A percentile compares a stretch with the other conserved stretches of the same genome.
Conservation (phyloP, 441 rosid genomes). For the Viola pubescens region DNA sequence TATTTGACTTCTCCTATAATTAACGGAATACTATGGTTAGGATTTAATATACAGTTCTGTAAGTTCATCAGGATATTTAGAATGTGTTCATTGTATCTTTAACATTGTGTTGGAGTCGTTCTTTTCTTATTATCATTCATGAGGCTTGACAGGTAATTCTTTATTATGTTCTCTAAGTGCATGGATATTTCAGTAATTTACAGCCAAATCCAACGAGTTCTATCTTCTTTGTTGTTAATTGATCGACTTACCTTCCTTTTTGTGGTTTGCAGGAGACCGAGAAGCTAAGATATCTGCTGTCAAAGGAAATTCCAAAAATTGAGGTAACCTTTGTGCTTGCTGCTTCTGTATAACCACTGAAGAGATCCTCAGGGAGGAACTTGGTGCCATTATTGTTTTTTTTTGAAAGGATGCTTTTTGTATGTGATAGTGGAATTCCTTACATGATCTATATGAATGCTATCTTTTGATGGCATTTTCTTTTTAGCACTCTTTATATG, state of each 20-base stretch:
- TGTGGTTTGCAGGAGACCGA: conserved; percentile 35
- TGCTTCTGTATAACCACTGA: not conserved
- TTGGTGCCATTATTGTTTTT: no score
- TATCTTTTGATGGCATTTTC: not conserved
- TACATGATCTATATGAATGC: not conserved
- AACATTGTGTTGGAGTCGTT: not conserved
- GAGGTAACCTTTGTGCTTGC: conserved; percentile 37
- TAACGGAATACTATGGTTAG: not conserved
- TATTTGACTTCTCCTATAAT: conserved; percentile 12
- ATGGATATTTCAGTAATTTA: no score
- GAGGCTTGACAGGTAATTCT: not conserved
- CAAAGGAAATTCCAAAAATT: conserved; percentile 39
- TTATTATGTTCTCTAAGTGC: not conserved
- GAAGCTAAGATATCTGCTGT: conserved; percentile 36
- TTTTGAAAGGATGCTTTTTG: no score
- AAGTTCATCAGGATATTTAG: no score
- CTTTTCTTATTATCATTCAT: not conserved
- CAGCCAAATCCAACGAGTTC: not conserved
- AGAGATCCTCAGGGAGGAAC: no score
- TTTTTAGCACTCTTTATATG: not conserved
- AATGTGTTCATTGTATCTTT: no score
- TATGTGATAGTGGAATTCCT: no score
- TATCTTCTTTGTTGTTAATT: not conserved
- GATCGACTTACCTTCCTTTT: conserved; percentile 14
- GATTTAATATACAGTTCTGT: not conserved